A percentile compares a stretch with the other conserved stretches of the same genome.
Conservation (phyloP, 2,329 filamentous ascomycete species). For the Diplodia sapinea region DNA sequence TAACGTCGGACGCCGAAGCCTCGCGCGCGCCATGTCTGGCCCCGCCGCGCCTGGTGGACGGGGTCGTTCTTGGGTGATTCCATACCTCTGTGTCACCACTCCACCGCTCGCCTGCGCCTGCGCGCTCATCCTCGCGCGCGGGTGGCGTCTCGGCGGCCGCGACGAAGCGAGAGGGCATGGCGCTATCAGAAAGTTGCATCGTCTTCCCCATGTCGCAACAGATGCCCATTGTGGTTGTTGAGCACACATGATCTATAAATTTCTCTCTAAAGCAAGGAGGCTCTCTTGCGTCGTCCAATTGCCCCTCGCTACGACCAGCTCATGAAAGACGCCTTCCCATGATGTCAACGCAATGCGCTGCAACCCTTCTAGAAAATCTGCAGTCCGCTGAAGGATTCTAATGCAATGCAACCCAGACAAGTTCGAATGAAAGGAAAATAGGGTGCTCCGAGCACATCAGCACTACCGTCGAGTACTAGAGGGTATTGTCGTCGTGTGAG, state of each 20-base stretch:
- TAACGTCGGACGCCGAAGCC: constrained; percentile 20
- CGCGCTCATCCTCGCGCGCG: constrained; percentile 1
- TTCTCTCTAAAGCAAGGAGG: constrained; percentile 28
- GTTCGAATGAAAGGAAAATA: constrained; percentile 4
- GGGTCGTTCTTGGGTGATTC: constrained; percentile 5
- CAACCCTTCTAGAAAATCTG: constrained; percentile 42
- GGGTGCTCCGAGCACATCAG: constrained; percentile 13
- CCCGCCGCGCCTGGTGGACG: neutral
- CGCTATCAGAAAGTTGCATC: constrained; percentile 20
- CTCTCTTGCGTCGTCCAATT: constrained; percentile 17
- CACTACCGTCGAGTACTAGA: neutral
- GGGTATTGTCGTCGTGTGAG: constrained; percentile 16
- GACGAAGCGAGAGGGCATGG: constrained; percentile 20
- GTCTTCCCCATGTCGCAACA: neutral
- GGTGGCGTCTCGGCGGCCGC: constrained; percentile 2
- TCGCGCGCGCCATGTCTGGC: constrained; percentile 1
- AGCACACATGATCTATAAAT: constrained; percentile 28
- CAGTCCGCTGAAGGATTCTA: constrained; percentile 23
- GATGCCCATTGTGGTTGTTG: neutral
- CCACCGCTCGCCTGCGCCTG: neutral
- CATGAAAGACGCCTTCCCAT: constrained; percentile 16
- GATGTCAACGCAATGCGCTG: constrained; percentile 38
- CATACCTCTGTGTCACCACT: constrained; percentile 18
- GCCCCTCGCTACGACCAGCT: constrained; percentile 22
- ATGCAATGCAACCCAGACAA: constrained; percentile 45